Evolutionary conservation across 345 rosid species (phyloP).

Genomic region (Populus deltoides): DNA sequence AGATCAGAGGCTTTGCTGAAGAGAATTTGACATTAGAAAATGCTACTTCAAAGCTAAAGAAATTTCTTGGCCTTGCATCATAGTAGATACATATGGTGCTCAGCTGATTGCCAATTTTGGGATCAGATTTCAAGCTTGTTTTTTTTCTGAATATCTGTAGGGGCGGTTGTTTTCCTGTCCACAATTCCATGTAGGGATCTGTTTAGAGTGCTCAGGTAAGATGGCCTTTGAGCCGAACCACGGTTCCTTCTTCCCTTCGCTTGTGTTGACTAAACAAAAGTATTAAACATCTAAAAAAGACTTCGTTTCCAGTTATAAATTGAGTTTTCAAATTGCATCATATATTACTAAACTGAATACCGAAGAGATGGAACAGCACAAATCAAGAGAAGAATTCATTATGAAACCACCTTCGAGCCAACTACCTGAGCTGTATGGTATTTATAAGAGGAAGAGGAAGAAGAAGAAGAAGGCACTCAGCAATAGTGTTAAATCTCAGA

Average conservation of each 20-base stretch:
- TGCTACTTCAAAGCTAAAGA: not conserved
- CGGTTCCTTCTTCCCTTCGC: not conserved
- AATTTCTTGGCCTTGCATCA: slow-evolving; percentile 5
- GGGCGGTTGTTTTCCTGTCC: slow-evolving; percentile 4
- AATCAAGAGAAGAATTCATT: not conserved
- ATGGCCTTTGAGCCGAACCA: not conserved
- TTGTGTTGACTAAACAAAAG: not conserved
- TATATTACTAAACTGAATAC: not conserved
- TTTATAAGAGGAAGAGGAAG: not conserved
- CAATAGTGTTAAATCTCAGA: not conserved
- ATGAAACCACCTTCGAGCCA: not conserved
- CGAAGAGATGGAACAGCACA: not conserved
- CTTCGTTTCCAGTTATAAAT: not conserved
- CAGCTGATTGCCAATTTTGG: not conserved
- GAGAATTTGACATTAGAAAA: slow-evolving; percentile 4
- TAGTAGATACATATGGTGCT: not conserved
- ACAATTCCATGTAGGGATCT: not conserved
- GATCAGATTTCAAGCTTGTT: not conserved
- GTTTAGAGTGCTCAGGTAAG: not conserved
- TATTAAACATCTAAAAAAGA: not conserved
- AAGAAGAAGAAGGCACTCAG: not conserved
- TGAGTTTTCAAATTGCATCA: not conserved
- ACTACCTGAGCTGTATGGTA: not conserved
- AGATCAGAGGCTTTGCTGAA: slow-evolving; percentile 35
- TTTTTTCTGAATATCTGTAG: slow-evolving; percentile 10